Evolutionary conservation across 768 basidiomycete species (phyloP).

Genomic region (Dentipellis sp.): DNA sequence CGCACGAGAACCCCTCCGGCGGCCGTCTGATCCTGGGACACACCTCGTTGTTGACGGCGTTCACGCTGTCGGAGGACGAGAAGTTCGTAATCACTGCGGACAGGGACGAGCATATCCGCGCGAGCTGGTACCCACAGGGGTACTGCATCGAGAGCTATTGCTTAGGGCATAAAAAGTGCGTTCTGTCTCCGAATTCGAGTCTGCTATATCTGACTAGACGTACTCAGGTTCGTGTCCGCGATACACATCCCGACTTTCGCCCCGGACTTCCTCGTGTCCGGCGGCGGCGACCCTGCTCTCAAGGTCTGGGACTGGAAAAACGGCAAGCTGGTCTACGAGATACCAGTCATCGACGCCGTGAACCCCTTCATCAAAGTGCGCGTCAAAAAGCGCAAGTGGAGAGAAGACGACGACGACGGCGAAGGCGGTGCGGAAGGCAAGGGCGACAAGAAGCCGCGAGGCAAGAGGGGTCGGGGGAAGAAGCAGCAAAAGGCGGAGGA

Average conservation of each 20-base stretch:
- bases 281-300: conserved; percentile 75
- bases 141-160: conserved; percentile 83
- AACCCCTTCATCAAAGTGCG: conserved; percentile 30
- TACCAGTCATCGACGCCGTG: conserved; percentile 36
- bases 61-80: conserved; percentile 59
- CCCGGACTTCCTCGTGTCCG: conserved; percentile 57
- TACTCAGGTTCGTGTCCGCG: conserved; percentile 69
- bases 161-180: conserved; percentile 75
- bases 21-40: conserved; percentile 79
- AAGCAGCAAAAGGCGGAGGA: conserved; percentile 8
- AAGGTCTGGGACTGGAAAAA: conserved; percentile 77
- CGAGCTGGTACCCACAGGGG: conserved; percentile 84
- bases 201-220: not conserved
- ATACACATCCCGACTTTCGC: conserved; percentile 53
- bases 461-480: conserved; percentile 5
- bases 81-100: conserved; percentile 82
- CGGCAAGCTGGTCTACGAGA: conserved; percentile 42
- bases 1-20: conserved; percentile 62
- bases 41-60: conserved; percentile 72
- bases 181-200: not conserved
- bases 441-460: conserved; percentile 6
- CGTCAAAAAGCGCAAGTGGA: conserved; percentile 22
- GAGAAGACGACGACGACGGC: conserved; percentile 20
- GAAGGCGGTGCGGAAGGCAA: conserved; percentile 21
- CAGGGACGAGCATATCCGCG: conserved; percentile 90